These are phyloP conservation scores for Zygosaccharomyces sapae DNA, from an alignment of 1,139 yeast genomes.

Conservation along the genomic window DNA sequence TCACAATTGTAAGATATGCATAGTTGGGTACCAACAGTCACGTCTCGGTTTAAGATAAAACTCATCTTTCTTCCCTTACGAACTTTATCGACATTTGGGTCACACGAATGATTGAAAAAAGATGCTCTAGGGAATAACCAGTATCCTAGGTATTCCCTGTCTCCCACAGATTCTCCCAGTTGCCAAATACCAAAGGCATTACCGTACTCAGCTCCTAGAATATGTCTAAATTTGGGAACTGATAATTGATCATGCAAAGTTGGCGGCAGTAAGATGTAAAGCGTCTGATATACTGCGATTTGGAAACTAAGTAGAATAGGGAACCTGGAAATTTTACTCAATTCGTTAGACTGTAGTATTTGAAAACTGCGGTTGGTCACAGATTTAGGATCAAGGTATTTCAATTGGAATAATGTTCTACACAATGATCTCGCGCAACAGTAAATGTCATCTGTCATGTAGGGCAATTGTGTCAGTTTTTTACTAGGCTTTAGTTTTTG, in stretches of 20 bases:
- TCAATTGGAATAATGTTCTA: conserved; percentile 25
- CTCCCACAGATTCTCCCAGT: conserved; percentile 38
- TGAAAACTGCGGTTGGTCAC: conserved; percentile 35
- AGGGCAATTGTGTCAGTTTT: conserved; percentile 26
- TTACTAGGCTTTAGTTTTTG: conserved; percentile 29
- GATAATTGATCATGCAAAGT: conserved; percentile 42
- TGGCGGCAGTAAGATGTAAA: conserved; percentile 42
- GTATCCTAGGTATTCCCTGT: conserved; percentile 62
- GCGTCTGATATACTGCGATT: conserved; percentile 48
- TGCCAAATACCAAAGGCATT: conserved; percentile 78
- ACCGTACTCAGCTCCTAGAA: conserved; percentile 60
- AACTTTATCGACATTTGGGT: conserved; percentile 45
- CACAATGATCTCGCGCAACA: conserved; percentile 40
- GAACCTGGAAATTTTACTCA: conserved; percentile 45
- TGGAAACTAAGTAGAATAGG: conserved; percentile 53
- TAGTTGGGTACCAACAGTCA: conserved; percentile 48
- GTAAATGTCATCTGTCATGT: conserved; percentile 41
- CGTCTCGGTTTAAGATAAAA: conserved; percentile 37
- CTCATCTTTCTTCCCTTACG: conserved; percentile 38
- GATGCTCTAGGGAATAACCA: conserved; percentile 66
- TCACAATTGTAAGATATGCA: conserved; percentile 62
- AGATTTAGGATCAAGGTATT: conserved; percentile 12
- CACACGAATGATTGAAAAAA: conserved; percentile 65
- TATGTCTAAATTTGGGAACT: conserved; percentile 42
- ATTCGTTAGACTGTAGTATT: conserved; percentile 53